Evolutionary conservation across 1,139 yeast species (phyloP).

Genomic region (Saccharomyces hybrid): DNA sequence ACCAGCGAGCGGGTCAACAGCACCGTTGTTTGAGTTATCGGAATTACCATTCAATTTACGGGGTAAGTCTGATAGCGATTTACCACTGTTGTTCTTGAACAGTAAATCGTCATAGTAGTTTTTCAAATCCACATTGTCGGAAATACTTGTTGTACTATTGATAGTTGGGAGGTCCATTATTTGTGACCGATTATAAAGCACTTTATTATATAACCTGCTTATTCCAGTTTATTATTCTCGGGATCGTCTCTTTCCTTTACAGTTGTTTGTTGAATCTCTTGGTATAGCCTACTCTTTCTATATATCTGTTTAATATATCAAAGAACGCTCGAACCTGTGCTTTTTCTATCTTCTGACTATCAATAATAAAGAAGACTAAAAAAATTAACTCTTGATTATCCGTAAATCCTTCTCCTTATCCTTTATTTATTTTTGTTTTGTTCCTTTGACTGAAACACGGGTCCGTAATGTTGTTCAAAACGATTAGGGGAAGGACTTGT

Average conservation of each 20-base stretch:
- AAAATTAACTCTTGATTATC: background rate
- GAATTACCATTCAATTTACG: constrained; percentile 8
- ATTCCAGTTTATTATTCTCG: too few relatives aligned
- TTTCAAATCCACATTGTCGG: constrained; percentile 29
- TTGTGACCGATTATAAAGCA: constrained; percentile 5
- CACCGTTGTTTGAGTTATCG: background rate
- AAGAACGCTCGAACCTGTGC: background rate
- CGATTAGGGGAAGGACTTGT: background rate
- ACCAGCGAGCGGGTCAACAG: background rate
- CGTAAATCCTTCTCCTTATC: background rate
- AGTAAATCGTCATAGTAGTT: constrained; percentile 30
- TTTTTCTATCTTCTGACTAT: background rate
- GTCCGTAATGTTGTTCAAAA: background rate
- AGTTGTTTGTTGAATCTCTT: too few relatives aligned
- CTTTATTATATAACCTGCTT: background rate
- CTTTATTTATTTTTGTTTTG: background rate
- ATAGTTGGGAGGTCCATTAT: constrained; percentile 27
- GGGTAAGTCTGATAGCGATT: constrained; percentile 30
- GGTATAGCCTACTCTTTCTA: background rate
- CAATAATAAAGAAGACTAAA: background rate
- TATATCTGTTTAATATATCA: background rate
- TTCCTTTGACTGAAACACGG: background rate
- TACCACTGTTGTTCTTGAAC: constrained; percentile 29
- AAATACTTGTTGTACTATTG: constrained; percentile 30
- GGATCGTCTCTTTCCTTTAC: too few relatives aligned